phyloP scores from a whole-genome alignment of 768 basidiomycete genomes.

The Amanita polypyramis region DNA sequence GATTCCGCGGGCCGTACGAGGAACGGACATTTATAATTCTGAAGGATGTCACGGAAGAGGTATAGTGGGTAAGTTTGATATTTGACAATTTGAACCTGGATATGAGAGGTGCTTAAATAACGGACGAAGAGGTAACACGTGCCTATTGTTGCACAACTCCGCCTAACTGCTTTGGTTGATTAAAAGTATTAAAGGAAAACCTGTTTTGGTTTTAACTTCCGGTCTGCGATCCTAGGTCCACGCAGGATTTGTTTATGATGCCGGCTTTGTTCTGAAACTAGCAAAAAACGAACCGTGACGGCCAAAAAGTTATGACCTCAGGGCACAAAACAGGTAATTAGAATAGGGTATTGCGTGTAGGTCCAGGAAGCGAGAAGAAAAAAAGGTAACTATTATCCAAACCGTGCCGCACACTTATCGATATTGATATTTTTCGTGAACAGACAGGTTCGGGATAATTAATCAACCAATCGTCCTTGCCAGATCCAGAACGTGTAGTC shows the following conservation, averaged over 20 bases:
- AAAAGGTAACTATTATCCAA: not conserved
- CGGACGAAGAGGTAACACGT: not conserved
- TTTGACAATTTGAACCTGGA: not conserved
- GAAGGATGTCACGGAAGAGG: not conserved
- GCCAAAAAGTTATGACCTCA: not conserved
- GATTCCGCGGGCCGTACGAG: slow-evolving; percentile 2
- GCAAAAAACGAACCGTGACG: not conserved
- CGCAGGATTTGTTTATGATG: not conserved
- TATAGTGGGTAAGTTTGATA: no score
- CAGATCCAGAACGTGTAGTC: not conserved
- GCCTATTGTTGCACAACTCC: not conserved
- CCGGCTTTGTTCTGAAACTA: not conserved
- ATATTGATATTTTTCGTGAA: not conserved
- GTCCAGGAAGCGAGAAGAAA: not conserved
- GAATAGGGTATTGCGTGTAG: not conserved
- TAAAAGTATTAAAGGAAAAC: not conserved
- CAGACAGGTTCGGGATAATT: not conserved
- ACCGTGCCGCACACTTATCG: not conserved
- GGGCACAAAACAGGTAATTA: not conserved
- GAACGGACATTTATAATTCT: not conserved
- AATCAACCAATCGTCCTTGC: not conserved
- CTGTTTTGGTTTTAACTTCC: not conserved
- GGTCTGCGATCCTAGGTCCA: not conserved
- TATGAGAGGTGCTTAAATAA: not conserved
- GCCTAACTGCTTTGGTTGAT: not conserved